Conservation (phyloP, 176 grass and related monocot species). For the Carex kokanica region DNA sequence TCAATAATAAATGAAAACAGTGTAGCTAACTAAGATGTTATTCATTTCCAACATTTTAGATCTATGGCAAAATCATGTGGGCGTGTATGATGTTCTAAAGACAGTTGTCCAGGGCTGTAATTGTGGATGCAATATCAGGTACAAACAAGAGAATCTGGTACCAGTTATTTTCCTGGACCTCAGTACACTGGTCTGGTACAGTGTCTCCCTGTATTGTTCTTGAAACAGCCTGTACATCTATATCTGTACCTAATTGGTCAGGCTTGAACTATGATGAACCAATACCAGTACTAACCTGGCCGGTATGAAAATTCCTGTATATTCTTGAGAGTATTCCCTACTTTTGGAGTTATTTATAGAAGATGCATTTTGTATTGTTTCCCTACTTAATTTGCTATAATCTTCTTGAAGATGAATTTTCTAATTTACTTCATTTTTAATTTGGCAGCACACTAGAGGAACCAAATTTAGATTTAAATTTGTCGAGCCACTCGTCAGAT, state of each 20-base stretch:
- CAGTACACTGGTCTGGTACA: background rate
- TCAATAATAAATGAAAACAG: background rate
- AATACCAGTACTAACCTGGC: background rate
- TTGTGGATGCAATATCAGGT: slow-evolving; percentile 3
- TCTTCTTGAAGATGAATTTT: background rate
- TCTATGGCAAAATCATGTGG: slow-evolving; percentile 9
- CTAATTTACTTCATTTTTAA: background rate
- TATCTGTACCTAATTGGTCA: background rate
- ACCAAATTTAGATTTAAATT: slow-evolving; percentile 24
- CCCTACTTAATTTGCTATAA: background rate
- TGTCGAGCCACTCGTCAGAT: background rate
- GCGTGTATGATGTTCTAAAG: slow-evolving; percentile 7
- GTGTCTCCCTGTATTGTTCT: background rate
- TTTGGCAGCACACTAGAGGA: background rate
- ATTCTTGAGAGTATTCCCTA: background rate
- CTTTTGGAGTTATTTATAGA: background rate
- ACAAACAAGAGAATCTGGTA: background rate
- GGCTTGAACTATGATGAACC: background rate
- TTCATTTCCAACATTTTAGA: slow-evolving; percentile 16
- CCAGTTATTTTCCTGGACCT: background rate
- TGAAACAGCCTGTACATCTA: background rate
- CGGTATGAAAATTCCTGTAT: background rate
- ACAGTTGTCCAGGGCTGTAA: background rate
- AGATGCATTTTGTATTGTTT: background rate
- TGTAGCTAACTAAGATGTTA: background rate